Base-by-base conservation (phyloP, 768 basidiomycete species). In the Trametes elegans region DNA sequence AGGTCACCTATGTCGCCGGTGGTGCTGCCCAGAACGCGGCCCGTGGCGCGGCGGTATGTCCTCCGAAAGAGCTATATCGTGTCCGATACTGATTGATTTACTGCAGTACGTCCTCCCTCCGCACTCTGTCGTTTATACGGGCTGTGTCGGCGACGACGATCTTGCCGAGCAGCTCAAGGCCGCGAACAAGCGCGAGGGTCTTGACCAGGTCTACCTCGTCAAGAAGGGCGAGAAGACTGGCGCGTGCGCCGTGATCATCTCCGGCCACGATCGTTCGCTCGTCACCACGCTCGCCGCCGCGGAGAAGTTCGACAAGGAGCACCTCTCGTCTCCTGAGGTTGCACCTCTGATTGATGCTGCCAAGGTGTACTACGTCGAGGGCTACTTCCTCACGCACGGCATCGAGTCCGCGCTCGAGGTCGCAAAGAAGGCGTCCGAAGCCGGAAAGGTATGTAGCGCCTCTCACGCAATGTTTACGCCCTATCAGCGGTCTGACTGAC, bases 21-120 rank as follows among this genome's bases (percentile, higher is more conserved):
- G 97, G 97, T 65, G 96, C 97, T 26, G 84, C 92, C 26, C 97
- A 99, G 71, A 99, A 99, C 67, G 84, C 95, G 66, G 95, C 96
- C 53, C 90, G 97, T 45, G 95, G 86, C 61, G 97, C 96, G 63
- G 94, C 97, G 40, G 96, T 97, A 71, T 57, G 93, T 73, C 35
- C 24, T 23, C 28, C 18, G 26, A 31, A 16, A 39, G 11, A 24
- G n/a, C 27, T 28, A 21, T 21, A 32, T 51, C 21, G 19, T 8
- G 24, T 34, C 21, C 24, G 16, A 23, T 35, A 18, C 26, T 53
- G 14, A 27, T 36, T 58, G 39, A 54, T 58, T 29, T 46, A 49
- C 28, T 23, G 41, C 65, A 98, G 96, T 99, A 98, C 69, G 77
- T 97, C 45, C 83, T 98, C 32, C 95, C 96, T 2, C 79, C 84